Base-by-base conservation (phyloP, 176 grass and related monocot genomes). In the Aegilops bicornis region DNA sequence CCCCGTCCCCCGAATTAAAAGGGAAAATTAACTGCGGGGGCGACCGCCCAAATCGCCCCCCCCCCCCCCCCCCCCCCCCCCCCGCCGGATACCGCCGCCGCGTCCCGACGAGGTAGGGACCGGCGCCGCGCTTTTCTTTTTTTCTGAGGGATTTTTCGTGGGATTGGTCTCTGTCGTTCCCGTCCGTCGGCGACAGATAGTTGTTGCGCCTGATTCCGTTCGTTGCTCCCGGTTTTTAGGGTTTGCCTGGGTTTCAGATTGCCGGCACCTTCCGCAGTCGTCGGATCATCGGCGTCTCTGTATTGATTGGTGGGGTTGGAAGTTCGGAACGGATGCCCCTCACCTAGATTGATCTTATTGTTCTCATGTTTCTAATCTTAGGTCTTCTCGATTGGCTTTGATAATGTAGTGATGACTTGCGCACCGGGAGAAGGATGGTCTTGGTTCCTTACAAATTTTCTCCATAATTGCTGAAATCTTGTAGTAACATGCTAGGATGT, bases 61-160 rank as follows among this genome's bases (percentile, higher is more conserved):
- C 7, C 27, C 6, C 40, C 72, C 24, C 9, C 27, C 39, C 12
- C 27, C 42, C 40, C 72, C 24, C 9, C 27, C 39, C 12, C 27
- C 42, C 79, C 29, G 4, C 42, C 70, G 11, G 86, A 76, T 59
- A 67, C 79, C 79, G 30, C 50, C 75, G 29, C 74, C 8, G n/a
- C 64, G 8, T 62, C 5, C 82, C 43, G 62, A n/a, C 71, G 32
- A 77, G 86, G 86, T 87, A 82, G 32, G 79, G 19, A 16, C 31
- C 79, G 15, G 13, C 45, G 47, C 24, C 43, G 74, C 74, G 8
- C 25, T 1, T 29, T 10, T 32, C 30, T 77, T 32, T 5, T 32
- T 17, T 33, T 67, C 16, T 16, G 50, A 9, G 8, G n/a, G 47
- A 77, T 77, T 56, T 33, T 56, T 48, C 4, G 74, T 33, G 74